These are phyloP conservation scores for Hypoxylon sp. DNA, from an alignment of 2,329 filamentous ascomycete genomes.

Conservation along the genomic window DNA sequence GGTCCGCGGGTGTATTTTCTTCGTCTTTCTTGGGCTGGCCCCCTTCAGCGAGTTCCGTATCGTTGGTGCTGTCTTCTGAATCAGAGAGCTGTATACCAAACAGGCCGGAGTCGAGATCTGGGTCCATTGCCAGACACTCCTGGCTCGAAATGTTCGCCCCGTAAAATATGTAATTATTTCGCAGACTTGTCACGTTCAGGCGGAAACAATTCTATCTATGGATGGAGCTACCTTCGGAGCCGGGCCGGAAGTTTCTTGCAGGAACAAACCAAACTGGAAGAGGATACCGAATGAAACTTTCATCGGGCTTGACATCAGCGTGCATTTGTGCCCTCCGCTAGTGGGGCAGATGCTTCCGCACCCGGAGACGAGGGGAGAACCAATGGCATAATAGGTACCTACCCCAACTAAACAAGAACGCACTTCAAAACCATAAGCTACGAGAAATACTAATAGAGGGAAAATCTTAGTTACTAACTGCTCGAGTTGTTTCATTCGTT, in stretches of 20 bases:
- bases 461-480: not conserved
- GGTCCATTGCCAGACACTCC: slow-evolving; percentile 47
- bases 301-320: slow-evolving; percentile 48
- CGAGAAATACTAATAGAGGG: not conserved
- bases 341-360: slow-evolving; percentile 43
- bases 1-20: slow-evolving; percentile 20
- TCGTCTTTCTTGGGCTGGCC: slow-evolving; percentile 32
- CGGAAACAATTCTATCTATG: not conserved
- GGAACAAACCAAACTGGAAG: slow-evolving; percentile 1
- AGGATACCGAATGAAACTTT: slow-evolving; percentile 22
- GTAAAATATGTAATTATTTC: not conserved
- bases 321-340: slow-evolving; percentile 41
- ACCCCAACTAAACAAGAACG: not conserved
- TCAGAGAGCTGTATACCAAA: slow-evolving; percentile 62
- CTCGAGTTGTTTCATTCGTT: slow-evolving; percentile 1
- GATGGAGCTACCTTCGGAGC: slow-evolving; percentile 12
- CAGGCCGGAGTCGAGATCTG: slow-evolving; percentile 57
- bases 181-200: not conserved
- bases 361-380: slow-evolving; percentile 36
- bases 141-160: not conserved
- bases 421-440: not conserved
- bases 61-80: slow-evolving; percentile 53
- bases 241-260: slow-evolving; percentile 7
- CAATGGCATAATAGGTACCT: slow-evolving; percentile 11
- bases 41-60: slow-evolving; percentile 34